A percentile compares a stretch with the other conserved stretches of the same genome.
phyloP scores from a whole-genome alignment of 495 filamentous ascomycete genomes.

The Aspergillus leporis region DNA sequence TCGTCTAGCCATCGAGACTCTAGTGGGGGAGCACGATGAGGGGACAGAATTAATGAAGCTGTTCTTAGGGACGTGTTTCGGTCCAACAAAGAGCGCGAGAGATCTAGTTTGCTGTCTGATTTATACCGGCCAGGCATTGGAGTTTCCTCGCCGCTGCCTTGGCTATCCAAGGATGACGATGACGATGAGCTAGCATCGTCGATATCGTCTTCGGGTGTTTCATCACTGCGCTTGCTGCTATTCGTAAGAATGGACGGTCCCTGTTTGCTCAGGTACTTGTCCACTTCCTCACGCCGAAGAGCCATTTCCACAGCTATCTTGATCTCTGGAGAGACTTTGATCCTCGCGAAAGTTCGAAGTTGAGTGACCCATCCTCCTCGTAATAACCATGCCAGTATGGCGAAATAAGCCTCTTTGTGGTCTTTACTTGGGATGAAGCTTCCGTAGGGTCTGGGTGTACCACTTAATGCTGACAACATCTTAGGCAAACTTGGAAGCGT shows the following conservation, averaged over 20 bases:
- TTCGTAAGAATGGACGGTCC: conserved; percentile 17
- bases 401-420: conserved; percentile 81
- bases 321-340: conserved; percentile 56
- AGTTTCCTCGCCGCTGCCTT: conserved; percentile 42
- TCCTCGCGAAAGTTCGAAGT: conserved; percentile 83
- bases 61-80: conserved; percentile 39
- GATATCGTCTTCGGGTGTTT: conserved; percentile 19
- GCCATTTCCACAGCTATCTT: conserved; percentile 49
- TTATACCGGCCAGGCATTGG: conserved; percentile 35
- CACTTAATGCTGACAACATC: conserved; percentile 77
- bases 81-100: conserved; percentile 41
- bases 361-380: conserved; percentile 91
- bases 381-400: conserved; percentile 89
- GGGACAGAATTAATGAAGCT: conserved; percentile 50
- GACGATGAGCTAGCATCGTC: conserved; percentile 39
- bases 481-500: conserved; percentile 78
- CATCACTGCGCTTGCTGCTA: not conserved
- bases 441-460: conserved; percentile 75
- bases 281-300: conserved; percentile 45
- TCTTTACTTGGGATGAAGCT: conserved; percentile 83
- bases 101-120: conserved; percentile 29
- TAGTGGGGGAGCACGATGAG: conserved; percentile 55
- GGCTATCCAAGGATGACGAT: conserved; percentile 43
- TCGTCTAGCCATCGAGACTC: conserved; percentile 75
- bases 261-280: conserved; percentile 41